Evolutionary conservation across 2,329 filamentous ascomycete genomes (phyloP).

Genomic region (Neofusicoccum sp.): DNA sequence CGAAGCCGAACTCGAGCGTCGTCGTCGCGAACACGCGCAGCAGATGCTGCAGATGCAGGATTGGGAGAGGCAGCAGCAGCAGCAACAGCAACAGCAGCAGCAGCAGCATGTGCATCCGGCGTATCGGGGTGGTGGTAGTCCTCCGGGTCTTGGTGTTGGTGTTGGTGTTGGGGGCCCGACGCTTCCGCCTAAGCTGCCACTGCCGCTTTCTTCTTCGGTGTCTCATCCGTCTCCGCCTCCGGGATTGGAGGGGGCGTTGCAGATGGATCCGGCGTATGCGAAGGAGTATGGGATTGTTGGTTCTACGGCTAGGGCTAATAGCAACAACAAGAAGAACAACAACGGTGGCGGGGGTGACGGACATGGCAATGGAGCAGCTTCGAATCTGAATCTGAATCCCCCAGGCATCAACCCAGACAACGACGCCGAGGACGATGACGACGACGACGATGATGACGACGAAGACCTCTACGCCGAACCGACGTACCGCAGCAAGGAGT

Average conservation of each 20-base stretch:
- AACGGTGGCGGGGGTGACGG: neutral
- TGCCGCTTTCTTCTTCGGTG: neutral
- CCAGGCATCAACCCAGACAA: too few species aligned
- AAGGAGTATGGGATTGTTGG: neutral
- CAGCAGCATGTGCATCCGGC: too few species aligned
- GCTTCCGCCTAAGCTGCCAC: neutral
- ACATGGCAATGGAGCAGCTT: neutral
- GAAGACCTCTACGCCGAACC: conserved; percentile 20
- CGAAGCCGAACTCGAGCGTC: neutral
- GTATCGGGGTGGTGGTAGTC: neutral
- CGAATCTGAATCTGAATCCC: too few species aligned
- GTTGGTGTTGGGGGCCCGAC: neutral
- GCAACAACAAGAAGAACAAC: too few species aligned
- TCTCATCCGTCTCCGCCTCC: neutral
- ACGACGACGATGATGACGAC: conserved; percentile 6
- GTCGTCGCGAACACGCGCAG: neutral
- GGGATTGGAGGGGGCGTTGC: neutral
- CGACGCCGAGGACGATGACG: neutral
- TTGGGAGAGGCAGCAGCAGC: neutral
- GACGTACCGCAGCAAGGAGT: conserved; percentile 28
- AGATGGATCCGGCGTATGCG: conserved; percentile 9
- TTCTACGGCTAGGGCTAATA: too few species aligned
- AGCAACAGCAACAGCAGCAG: neutral
- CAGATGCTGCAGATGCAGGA: neutral
- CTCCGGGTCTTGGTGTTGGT: neutral